Evolutionary conservation across 805 yeast species (phyloP).

Genomic region (Brettanomyces anomalus): DNA sequence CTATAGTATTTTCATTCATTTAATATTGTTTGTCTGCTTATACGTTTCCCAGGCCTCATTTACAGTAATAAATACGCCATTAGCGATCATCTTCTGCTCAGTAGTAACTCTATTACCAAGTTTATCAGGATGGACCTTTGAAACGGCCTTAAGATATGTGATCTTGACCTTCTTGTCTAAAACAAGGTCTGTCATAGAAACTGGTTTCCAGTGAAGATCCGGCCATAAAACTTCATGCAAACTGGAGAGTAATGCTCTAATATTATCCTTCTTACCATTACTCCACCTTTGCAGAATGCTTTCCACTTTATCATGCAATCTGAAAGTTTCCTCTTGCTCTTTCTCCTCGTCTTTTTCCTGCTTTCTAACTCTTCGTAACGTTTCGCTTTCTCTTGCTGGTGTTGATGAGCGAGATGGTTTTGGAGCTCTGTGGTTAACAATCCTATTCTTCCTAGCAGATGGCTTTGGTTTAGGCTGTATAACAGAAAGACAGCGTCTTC

Average conservation of each 20-base stretch:
- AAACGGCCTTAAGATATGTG: constrained; percentile 71
- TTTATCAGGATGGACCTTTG: constrained; percentile 81
- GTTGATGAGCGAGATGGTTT: constrained; percentile 2
- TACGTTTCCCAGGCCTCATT: constrained; percentile 89
- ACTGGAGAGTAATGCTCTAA: constrained; percentile 67
- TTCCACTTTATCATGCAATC: constrained; percentile 56
- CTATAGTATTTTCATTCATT: too few species aligned
- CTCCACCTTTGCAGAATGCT: constrained; percentile 53
- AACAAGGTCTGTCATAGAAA: constrained; percentile 67
- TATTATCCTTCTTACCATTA: constrained; percentile 66
- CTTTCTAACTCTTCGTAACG: constrained; percentile 42
- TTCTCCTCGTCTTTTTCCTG: constrained; percentile 36
- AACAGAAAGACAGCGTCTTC: constrained; percentile 62
- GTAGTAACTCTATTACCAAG: constrained; percentile 46
- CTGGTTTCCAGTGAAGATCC: constrained; percentile 54
- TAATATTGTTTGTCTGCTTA: constrained; percentile 25
- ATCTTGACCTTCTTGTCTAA: constrained; percentile 85
- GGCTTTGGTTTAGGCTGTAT: constrained; percentile 39
- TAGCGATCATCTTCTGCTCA: constrained; percentile 77
- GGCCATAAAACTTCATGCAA: constrained; percentile 64
- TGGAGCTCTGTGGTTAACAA: constrained; percentile 5
- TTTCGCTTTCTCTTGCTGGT: constrained; percentile 23
- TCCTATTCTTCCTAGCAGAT: not conserved
- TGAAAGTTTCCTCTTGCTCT: constrained; percentile 49
- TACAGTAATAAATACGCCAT: constrained; percentile 72